phyloP scores from a whole-genome alignment of 768 basidiomycete genomes.

The Rhodosporidiobolus sp. region DNA sequence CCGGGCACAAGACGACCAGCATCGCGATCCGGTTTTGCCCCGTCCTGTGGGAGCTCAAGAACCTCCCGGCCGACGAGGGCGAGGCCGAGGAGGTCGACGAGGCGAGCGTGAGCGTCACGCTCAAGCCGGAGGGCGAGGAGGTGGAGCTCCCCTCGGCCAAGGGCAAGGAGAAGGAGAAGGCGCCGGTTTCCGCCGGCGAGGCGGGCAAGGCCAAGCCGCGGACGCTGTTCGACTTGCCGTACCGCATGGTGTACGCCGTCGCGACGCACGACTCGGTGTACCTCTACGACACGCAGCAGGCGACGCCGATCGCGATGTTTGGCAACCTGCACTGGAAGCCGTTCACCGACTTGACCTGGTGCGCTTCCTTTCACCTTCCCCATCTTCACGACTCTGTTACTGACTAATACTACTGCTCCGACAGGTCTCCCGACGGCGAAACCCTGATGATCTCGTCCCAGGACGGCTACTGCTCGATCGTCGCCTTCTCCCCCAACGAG shows the following conservation, averaged over 20 bases:
- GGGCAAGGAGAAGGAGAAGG: slow-evolving; percentile 28
- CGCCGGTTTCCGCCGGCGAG: slow-evolving; percentile 18
- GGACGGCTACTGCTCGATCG: slow-evolving; percentile 94
- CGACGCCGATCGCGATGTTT: slow-evolving; percentile 82
- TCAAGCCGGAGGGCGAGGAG: slow-evolving; percentile 47
- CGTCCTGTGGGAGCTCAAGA: slow-evolving; percentile 75
- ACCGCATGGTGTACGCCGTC: slow-evolving; percentile 90
- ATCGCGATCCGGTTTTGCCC: slow-evolving; percentile 93
- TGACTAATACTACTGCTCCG: not conserved
- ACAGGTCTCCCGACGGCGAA: slow-evolving; percentile 94
- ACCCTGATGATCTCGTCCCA: slow-evolving; percentile 83
- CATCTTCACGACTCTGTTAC: not conserved
- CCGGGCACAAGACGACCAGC: slow-evolving; percentile 92
- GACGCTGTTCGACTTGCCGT: slow-evolving; percentile 82
- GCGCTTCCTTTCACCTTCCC: slow-evolving; percentile 47
- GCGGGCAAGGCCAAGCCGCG: slow-evolving; percentile 46
- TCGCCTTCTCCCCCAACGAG: slow-evolving; percentile 78
- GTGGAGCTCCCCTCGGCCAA: slow-evolving; percentile 57
- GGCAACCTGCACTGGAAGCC: slow-evolving; percentile 95
- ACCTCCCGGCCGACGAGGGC: slow-evolving; percentile 49
- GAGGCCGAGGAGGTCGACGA: slow-evolving; percentile 8
- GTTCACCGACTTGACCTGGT: slow-evolving; percentile 97
- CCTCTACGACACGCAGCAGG: slow-evolving; percentile 95
- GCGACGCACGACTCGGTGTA: slow-evolving; percentile 93
- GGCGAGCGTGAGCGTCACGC: slow-evolving; percentile 2